phyloP scores from a whole-genome alignment of 805 yeast species.

The Candida xiaguanensis region DNA sequence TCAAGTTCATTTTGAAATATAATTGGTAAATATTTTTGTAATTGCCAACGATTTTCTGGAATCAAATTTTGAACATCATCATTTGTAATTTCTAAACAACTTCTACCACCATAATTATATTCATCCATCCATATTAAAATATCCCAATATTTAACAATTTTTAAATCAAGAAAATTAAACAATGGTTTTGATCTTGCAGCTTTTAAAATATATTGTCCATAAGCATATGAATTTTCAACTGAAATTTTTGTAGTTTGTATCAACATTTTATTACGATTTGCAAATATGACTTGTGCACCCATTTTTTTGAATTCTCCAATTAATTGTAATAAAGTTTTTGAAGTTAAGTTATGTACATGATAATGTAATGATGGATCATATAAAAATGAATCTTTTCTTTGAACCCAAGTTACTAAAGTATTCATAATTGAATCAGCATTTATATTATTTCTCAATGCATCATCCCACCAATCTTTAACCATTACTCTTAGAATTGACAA shows the following conservation, averaged over 20 bases:
- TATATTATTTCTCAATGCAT: slow-evolving; percentile 61
- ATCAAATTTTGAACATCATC: slow-evolving; percentile 42
- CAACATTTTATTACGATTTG: slow-evolving; percentile 71
- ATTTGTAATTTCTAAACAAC: slow-evolving; percentile 43
- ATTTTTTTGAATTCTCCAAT: slow-evolving; percentile 72
- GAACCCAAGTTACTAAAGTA: slow-evolving; percentile 82
- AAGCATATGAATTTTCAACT: slow-evolving; percentile 87
- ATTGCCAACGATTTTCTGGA: slow-evolving; percentile 72
- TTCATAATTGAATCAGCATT: slow-evolving; percentile 84
- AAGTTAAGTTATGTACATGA: slow-evolving; percentile 83
- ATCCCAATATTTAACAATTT: slow-evolving; percentile 83
- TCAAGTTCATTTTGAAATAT: slow-evolving; percentile 79
- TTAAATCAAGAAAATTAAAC: slow-evolving; percentile 76
- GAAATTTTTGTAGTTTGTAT: slow-evolving; percentile 70
- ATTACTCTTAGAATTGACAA: slow-evolving; percentile 64
- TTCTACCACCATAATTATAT: slow-evolving; percentile 77
- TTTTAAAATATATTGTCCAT: slow-evolving; percentile 77
- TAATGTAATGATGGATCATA: slow-evolving; percentile 79
- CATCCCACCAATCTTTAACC: slow-evolving; percentile 93
- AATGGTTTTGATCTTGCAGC: slow-evolving; percentile 76
- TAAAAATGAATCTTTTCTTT: slow-evolving; percentile 64
- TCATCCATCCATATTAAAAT: slow-evolving; percentile 93
- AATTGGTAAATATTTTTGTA: slow-evolving; percentile 67
- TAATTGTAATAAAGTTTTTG: slow-evolving; percentile 76
- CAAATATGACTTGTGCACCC: slow-evolving; percentile 79